Percentiles rank a stretch among this genome's conserved stretches.
phyloP scores from a whole-genome alignment of 2,329 filamentous ascomycete genomes.

The Periconia macrospinosa region DNA sequence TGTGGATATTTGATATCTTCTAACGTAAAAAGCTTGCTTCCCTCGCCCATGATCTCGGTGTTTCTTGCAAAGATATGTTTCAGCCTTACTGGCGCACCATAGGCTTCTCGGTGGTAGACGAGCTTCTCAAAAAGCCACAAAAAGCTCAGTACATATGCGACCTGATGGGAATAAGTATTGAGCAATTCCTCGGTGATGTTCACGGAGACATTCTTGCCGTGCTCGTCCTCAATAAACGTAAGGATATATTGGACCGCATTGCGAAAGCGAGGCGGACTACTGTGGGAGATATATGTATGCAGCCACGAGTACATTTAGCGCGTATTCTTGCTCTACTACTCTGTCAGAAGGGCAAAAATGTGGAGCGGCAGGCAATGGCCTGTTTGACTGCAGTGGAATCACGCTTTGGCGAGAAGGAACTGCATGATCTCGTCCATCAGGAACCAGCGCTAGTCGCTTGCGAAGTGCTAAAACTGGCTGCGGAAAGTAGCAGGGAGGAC shows the following conservation, averaged over 20 bases:
- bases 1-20: not conserved
- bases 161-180: conserved; percentile 73
- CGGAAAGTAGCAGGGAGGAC: conserved; percentile 62
- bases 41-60: conserved; percentile 66
- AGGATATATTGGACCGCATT: conserved; percentile 78
- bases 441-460: conserved; percentile 77
- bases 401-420: conserved; percentile 63
- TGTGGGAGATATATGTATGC: conserved; percentile 63
- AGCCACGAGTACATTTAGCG: conserved; percentile 59
- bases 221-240: conserved; percentile 76
- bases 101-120: conserved; percentile 79
- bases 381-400: conserved; percentile 69
- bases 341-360: conserved; percentile 63
- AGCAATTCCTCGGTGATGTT: conserved; percentile 72
- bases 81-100: conserved; percentile 87
- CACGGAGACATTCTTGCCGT: conserved; percentile 84
- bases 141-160: conserved; percentile 80
- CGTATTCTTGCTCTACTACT: conserved; percentile 62
- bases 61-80: conserved; percentile 70
- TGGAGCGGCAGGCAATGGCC: conserved; percentile 68
- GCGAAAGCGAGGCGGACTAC: conserved; percentile 65
- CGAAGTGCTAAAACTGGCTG: conserved; percentile 79
- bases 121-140: conserved; percentile 78
- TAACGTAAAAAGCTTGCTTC: conserved; percentile 59
- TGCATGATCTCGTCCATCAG: conserved; percentile 70